phyloP scores from a whole-genome alignment of 1,139 yeast genomes.

The Pichiaceae sp. region DNA sequence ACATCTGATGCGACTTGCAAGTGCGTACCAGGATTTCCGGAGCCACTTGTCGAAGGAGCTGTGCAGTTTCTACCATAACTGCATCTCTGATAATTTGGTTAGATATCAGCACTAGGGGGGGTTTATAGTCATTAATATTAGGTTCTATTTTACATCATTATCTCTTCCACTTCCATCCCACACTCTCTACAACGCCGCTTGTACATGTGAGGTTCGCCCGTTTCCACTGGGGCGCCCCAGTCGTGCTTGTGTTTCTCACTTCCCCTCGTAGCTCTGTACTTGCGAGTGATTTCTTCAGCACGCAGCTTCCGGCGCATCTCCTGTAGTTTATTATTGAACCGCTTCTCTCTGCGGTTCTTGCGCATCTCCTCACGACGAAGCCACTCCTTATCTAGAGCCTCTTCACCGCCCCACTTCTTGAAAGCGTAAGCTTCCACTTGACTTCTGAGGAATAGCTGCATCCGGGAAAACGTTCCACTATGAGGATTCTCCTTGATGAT shows the following conservation, averaged over 20 bases:
- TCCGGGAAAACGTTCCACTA: slow-evolving; percentile 75
- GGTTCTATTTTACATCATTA: slow-evolving; percentile 25
- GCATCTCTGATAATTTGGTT: slow-evolving; percentile 13
- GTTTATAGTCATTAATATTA: neutral
- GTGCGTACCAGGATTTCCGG: slow-evolving; percentile 13
- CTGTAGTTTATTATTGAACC: slow-evolving; percentile 62
- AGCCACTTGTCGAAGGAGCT: slow-evolving; percentile 10
- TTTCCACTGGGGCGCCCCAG: slow-evolving; percentile 57
- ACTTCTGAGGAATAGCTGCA: slow-evolving; percentile 84
- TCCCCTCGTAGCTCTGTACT: slow-evolving; percentile 38
- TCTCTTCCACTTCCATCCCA: slow-evolving; percentile 80
- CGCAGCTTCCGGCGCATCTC: slow-evolving; percentile 89
- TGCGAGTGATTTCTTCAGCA: slow-evolving; percentile 81
- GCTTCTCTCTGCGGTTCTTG: slow-evolving; percentile 66
- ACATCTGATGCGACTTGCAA: slow-evolving; percentile 15
- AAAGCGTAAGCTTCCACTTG: slow-evolving; percentile 91
- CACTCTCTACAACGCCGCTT: slow-evolving; percentile 68
- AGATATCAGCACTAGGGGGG: slow-evolving; percentile 4
- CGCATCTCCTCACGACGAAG: slow-evolving; percentile 69
- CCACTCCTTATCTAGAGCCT: slow-evolving; percentile 88
- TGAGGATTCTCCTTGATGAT: slow-evolving; percentile 93
- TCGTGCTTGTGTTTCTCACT: slow-evolving; percentile 59
- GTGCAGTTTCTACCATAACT: slow-evolving; percentile 8
- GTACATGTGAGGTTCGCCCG: slow-evolving; percentile 34
- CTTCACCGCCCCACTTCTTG: slow-evolving; percentile 92